A percentile compares a stretch with the other conserved stretches of the same genome.
Evolutionary conservation across 139 green algal species (phyloP).

Genomic region (Chlorella sp.): DNA sequence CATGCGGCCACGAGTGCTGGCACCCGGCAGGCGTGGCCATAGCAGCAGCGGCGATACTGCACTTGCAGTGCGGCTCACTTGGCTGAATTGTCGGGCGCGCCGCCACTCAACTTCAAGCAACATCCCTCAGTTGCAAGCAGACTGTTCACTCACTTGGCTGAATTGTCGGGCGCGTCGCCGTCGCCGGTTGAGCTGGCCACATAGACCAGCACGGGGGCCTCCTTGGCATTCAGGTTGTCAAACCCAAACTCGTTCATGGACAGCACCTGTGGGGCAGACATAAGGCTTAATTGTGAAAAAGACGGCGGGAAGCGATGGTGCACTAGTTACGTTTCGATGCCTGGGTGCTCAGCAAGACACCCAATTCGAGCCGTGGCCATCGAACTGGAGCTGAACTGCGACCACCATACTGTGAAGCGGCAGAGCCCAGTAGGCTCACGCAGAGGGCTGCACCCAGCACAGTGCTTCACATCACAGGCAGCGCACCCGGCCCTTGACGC

Average conservation of each 20-base stretch:
- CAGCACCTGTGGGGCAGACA: conserved; percentile 56
- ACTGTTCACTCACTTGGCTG: conserved; percentile 41
- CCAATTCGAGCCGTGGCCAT: no score
- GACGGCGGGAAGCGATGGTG: no score
- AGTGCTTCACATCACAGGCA: background rate
- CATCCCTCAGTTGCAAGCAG: background rate
- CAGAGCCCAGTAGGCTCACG: background rate
- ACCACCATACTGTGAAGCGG: no score
- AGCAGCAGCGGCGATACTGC: no score
- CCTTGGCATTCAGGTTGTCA: conserved; percentile 55
- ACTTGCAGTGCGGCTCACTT: no score
- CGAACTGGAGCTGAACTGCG: no score
- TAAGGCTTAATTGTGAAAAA: no score
- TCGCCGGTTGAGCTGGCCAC: conserved; percentile 86
- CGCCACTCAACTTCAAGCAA: no score
- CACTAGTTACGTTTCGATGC: no score
- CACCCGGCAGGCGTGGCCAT: no score
- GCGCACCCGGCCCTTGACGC: conserved; percentile 25
- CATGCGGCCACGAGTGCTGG: no score
- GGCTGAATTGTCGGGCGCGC: background rate
- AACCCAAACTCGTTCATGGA: conserved; percentile 86
- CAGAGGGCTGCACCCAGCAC: background rate
- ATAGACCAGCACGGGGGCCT: conserved; percentile 58
- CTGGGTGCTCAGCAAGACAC: no score
- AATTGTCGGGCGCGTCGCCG: conserved; percentile 96